Evolutionary conservation across 2,329 filamentous ascomycete species (phyloP), one percentile per base, ranked within the genome.

Genomic region (Gnomoniopsis sp.): DNA sequence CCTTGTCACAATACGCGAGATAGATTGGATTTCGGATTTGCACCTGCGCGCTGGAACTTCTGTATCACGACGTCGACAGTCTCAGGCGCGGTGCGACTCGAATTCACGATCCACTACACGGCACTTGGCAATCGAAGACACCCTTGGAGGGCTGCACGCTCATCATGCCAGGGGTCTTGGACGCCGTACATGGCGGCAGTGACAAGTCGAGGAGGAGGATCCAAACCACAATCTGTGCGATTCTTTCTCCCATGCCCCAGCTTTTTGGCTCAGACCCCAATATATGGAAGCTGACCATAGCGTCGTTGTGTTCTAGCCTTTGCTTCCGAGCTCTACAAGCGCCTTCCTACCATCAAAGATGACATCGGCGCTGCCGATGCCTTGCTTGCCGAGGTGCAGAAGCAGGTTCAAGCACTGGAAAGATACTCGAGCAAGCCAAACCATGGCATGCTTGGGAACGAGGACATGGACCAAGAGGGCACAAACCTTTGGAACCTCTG

Each of bases 401-500:
- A 70, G 8, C 72, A 74, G 11, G 71, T 78, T 44, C 64, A 66
- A 10, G 60, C 62, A n/a, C 61, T 75, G 46, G 71, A 71, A 43
- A 58, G 60, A 1, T 67, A 64, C 38, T 73, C 71, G 26, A 69
- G 73, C 22, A 71, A 65, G 22, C 57, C 62, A 8, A 69, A 66
- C 11, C 63, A 73, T 1, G 65, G 64, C 14, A 46, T 68, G 14
- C 62, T 65, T 12, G 68, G 69, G 1, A 74, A 76, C 46, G 70
- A 73, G 23, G 77, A 81, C 6, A 72, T 90, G 3, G 86, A 89
- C 61, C 70, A 64, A 6, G 64, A 76, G 7, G 88, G 83, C 57
- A 79, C 81, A 0, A 74, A 76, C 23, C 72, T 91, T 8, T 91
- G 88, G 88, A 91, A 91, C 63, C 68, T 81, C 6, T 85, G 85